Conservation (phyloP, 805 yeast genomes). For the Sungouiella thailandica region DNA sequence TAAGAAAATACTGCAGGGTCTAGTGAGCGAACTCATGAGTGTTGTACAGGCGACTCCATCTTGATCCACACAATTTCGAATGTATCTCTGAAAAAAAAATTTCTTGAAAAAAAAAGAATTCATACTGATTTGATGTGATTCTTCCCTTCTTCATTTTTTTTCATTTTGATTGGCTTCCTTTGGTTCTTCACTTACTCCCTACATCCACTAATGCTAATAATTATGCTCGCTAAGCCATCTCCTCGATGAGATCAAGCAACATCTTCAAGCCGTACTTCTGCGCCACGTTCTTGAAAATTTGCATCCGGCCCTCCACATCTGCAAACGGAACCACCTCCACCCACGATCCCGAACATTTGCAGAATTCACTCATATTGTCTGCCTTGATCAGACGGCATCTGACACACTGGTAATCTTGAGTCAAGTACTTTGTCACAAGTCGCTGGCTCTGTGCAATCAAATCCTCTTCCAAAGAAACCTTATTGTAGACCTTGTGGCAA, state of each 20-base stretch:
- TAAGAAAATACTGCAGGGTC: not conserved
- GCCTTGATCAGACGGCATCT: conserved; percentile 69
- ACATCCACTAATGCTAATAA: too few relatives aligned
- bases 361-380: conserved; percentile 65
- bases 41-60: too few relatives aligned
- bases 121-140: too few relatives aligned
- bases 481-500: conserved; percentile 62
- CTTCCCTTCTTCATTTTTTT: too few relatives aligned
- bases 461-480: conserved; percentile 71
- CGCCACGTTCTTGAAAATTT: conserved; percentile 56
- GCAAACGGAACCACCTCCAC: conserved; percentile 45
- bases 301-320: conserved; percentile 41
- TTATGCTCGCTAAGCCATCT: conserved; percentile 4
- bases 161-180: too few relatives aligned
- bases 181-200: too few relatives aligned
- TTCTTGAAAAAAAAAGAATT: too few relatives aligned
- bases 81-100: too few relatives aligned
- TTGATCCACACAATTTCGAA: too few relatives aligned
- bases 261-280: conserved; percentile 55
- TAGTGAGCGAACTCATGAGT: too few relatives aligned
- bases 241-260: conserved; percentile 36
- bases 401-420: conserved; percentile 77
- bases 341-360: conserved; percentile 91
- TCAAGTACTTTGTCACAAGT: conserved; percentile 53
- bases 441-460: conserved; percentile 61